Percentiles rank a stretch among this genome's conserved stretches.
phyloP scores from a whole-genome alignment of 106 monocot genomes.

The Dioscorea zingiberensis region DNA sequence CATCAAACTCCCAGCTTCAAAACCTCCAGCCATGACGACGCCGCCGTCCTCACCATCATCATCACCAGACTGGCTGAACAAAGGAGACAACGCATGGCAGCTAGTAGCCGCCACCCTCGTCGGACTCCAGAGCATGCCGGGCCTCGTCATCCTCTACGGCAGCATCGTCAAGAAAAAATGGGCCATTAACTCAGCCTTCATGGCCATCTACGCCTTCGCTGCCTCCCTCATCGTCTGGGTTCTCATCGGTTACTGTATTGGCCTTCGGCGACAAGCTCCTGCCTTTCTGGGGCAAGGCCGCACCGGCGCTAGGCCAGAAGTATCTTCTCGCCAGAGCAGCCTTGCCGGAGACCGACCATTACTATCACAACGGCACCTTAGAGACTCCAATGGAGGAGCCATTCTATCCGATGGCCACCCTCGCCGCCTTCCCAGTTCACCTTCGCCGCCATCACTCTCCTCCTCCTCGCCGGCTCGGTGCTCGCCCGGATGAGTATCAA shows the following conservation, averaged over 20 bases:
- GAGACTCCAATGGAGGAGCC: conserved; percentile 17
- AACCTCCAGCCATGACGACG: too few species aligned
- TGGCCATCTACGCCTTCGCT: conserved; percentile 44
- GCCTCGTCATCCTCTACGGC: conserved; percentile 38
- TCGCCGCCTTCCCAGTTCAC: conserved; percentile 37
- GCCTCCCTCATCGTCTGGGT: conserved; percentile 40
- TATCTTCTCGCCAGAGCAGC: conserved; percentile 23
- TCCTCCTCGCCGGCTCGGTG: conserved; percentile 43
- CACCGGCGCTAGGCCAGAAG: conserved; percentile 15
- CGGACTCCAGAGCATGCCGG: conserved; percentile 37
- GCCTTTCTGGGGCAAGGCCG: conserved; percentile 49
- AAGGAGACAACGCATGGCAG: conserved; percentile 42
- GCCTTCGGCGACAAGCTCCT: conserved; percentile 44
- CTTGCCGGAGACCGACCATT: conserved; percentile 18
- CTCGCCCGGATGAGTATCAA: conserved; percentile 51
- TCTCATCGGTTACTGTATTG: conserved; percentile 32
- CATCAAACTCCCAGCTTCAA: conserved; percentile 24
- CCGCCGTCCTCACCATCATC: conserved; percentile 4
- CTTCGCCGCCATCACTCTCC: conserved; percentile 46
- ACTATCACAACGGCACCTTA: conserved; percentile 16
- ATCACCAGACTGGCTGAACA: conserved; percentile 37
- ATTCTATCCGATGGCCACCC: conserved; percentile 33
- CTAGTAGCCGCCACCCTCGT: conserved; percentile 25
- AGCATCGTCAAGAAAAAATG: conserved; percentile 44
- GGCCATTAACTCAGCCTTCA: conserved; percentile 43